Evolutionary conservation across 345 rosid species (phyloP), one percentile per base, ranked within the genome.

Genomic region (Syzygium jambos): DNA sequence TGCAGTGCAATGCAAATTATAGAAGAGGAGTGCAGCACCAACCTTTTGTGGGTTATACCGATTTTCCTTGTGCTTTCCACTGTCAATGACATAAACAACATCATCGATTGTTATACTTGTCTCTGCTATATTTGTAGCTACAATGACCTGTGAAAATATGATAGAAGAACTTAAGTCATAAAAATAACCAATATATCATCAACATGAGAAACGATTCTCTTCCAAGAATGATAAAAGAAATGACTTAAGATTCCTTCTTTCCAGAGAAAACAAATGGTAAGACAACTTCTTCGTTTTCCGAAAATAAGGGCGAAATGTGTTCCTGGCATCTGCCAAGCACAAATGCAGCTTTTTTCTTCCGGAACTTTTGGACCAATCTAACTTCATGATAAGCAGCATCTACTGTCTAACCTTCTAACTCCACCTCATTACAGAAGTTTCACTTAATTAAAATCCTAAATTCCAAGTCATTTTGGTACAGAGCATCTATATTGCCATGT

Each of bases 41-140:
- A 97, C 99, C 98, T 97, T 96, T 22, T 91, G 98, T 52, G 99
- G 98, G 91, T 97, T 95, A 89, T 94, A 97, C 89, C 98, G 96
- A 89, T 94, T 95, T 89, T 97, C 99, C 93, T 97, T 97, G 89
- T 97, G 99, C 92, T 93, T 96, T 88, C 99, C 99, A 90, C 97
- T 94, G 89, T 96, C 98, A 78, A 97, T 93, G 90, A 97, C 99
- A 88, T 94, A 97, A 59, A 97, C 97, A 52, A 97, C 98, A 92
- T 97, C 99, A 89, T 95, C 98, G 84, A 97, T 95, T 84, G 98
- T 97, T 90, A 97, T 93, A 90, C 98, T 97, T 65, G 98, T 97
- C 95, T 97, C 96, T 59, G 96, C 96, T 91, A 95, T 95, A 87
- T 95, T 96, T 86, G 99, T 97, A 59, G 99, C 98, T 83, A 95